Evolutionary conservation across 2,329 filamentous ascomycete species (phyloP).

Genomic region (Coniochaeta sp.): DNA sequence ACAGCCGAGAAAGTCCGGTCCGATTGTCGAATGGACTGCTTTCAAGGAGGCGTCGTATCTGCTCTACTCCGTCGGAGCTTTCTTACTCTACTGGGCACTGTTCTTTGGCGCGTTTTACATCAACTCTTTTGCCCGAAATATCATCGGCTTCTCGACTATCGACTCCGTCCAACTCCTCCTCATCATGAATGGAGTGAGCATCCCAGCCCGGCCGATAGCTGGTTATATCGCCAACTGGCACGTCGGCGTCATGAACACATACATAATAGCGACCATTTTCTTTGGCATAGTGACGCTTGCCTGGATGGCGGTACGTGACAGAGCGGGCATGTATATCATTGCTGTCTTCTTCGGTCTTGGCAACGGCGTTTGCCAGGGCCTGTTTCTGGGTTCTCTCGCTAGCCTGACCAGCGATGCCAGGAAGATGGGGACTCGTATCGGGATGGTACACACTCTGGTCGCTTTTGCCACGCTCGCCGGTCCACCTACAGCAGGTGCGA

Average conservation of each 20-base stretch:
- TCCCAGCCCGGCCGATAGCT: constrained; percentile 45
- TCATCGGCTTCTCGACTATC: constrained; percentile 33
- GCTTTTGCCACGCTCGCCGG: constrained; percentile 20
- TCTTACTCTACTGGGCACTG: constrained; percentile 34
- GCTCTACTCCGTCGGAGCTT: constrained; percentile 25
- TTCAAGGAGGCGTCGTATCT: constrained; percentile 37
- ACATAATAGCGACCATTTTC: constrained; percentile 40
- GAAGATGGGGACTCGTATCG: constrained; percentile 32
- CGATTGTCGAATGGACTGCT: constrained; percentile 37
- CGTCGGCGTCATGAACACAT: constrained; percentile 44
- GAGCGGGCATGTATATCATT: constrained; percentile 16
- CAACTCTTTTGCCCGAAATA: constrained; percentile 29
- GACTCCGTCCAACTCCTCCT: constrained; percentile 48
- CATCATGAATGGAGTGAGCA: constrained; percentile 47
- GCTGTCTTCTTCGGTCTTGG: constrained; percentile 31
- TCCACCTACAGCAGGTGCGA: constrained; percentile 28
- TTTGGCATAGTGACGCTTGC: constrained; percentile 37
- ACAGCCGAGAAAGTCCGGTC: constrained; percentile 31
- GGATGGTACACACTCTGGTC: constrained; percentile 30
- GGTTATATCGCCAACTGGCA: constrained; percentile 43
- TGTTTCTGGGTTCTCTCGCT: constrained; percentile 26
- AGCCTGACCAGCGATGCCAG: constrained; percentile 28
- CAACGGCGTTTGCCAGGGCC: constrained; percentile 29
- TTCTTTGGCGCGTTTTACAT: constrained; percentile 42
- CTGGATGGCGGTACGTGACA: constrained; percentile 40